These are phyloP conservation scores for Blastomyces percursus DNA, from an alignment of 2,329 filamentous ascomycete species.

Conservation along the genomic window DNA sequence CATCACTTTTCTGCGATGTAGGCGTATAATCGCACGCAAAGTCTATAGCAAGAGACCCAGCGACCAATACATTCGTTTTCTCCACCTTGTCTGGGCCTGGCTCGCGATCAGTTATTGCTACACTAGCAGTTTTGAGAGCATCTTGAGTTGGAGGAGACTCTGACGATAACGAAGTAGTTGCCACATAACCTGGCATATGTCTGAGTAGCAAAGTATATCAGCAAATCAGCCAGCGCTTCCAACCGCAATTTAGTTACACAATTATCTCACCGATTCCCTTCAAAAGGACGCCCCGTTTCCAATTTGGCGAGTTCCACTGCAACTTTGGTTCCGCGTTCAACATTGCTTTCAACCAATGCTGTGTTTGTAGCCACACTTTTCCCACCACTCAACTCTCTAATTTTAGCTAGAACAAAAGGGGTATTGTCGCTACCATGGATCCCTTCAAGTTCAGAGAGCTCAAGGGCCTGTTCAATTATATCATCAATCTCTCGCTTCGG, in stretches of 20 bases:
- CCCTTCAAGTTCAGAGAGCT: conserved; percentile 53
- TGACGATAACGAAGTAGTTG: conserved; percentile 15
- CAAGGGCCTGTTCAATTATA: conserved; percentile 57
- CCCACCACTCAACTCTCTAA: conserved; percentile 65
- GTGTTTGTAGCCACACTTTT: conserved; percentile 64
- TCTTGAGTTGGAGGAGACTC: conserved; percentile 18
- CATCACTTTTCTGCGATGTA: conserved; percentile 26
- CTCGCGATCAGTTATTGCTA: conserved; percentile 7
- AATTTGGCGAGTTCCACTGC: conserved; percentile 51
- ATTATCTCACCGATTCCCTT: conserved; percentile 30
- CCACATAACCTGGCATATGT: conserved; percentile 27
- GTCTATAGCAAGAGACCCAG: conserved; percentile 83
- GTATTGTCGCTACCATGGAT: conserved; percentile 68
- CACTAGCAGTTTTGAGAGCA: conserved; percentile 11
- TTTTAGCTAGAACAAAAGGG: conserved; percentile 67
- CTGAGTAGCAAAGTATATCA: conserved; percentile 22
- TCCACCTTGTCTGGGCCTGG: conserved; percentile 11
- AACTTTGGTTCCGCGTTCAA: conserved; percentile 52
- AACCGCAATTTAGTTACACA: conserved; percentile 12
- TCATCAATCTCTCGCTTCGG: conserved; percentile 58
- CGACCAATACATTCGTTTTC: conserved; percentile 62
- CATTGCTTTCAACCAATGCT: conserved; percentile 57
- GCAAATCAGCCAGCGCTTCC: conserved; percentile 26
- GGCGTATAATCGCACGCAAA: conserved; percentile 68
- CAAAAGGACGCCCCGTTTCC: conserved; percentile 28